phyloP scores from a whole-genome alignment of 805 yeast genomes.

The Candida anglica region DNA sequence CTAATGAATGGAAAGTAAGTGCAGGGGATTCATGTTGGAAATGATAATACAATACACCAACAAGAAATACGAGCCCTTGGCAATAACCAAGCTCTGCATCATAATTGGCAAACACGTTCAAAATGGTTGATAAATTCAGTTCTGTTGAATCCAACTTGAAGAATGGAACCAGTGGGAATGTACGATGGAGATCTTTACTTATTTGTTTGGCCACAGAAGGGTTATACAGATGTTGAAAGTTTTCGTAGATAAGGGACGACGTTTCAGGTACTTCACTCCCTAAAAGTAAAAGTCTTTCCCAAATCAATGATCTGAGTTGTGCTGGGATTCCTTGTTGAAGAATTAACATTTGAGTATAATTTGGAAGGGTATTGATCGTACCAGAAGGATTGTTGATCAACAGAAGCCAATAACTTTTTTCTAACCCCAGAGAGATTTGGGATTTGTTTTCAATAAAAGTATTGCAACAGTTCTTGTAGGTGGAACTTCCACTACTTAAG shows the following conservation, averaged over 20 bases:
- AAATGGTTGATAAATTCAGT: slow-evolving; percentile 45
- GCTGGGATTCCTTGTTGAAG: slow-evolving; percentile 43
- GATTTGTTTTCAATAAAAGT: slow-evolving; percentile 14
- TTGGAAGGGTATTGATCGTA: slow-evolving; percentile 44
- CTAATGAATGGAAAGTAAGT: slow-evolving; percentile 49
- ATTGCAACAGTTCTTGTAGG: slow-evolving; percentile 21
- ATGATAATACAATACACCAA: slow-evolving; percentile 50
- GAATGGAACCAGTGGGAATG: slow-evolving; percentile 52
- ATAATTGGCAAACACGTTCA: slow-evolving; percentile 60
- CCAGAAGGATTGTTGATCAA: slow-evolving; percentile 41
- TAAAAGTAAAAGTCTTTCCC: slow-evolving; percentile 38
- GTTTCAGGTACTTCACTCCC: slow-evolving; percentile 29
- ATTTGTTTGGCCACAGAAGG: slow-evolving; percentile 41
- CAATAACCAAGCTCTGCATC: slow-evolving; percentile 67
- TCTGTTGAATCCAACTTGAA: slow-evolving; percentile 44
- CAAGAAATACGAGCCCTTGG: slow-evolving; percentile 62
- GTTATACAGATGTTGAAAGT: slow-evolving; percentile 41
- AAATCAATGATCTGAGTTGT: slow-evolving; percentile 38
- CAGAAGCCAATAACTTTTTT: slow-evolving; percentile 40
- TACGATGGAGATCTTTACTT: slow-evolving; percentile 54
- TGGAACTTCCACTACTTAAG: slow-evolving; percentile 8
- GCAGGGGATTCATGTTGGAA: slow-evolving; percentile 21
- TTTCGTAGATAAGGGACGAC: slow-evolving; percentile 26
- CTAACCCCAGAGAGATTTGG: slow-evolving; percentile 19
- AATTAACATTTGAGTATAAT: slow-evolving; percentile 42